A percentile compares a stretch with the other conserved stretches of the same genome.
These are phyloP conservation scores for Ceratobasidium sp. DNA, from an alignment of 1,284 basidiomycete genomes.

Conservation along the genomic window DNA sequence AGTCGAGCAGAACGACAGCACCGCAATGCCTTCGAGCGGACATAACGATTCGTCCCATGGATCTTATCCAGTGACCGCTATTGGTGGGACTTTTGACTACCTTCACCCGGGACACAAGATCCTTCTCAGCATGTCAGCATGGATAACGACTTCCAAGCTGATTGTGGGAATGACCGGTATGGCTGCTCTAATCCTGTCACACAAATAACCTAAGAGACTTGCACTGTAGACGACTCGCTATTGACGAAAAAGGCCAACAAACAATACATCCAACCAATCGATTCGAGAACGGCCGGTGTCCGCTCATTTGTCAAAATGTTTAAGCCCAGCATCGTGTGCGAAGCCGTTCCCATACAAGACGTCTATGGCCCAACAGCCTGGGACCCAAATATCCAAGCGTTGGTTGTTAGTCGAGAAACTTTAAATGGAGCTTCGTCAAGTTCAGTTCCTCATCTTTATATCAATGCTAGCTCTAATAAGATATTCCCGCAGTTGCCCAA, in stretches of 20 bases:
- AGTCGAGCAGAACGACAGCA: conserved; percentile 2
- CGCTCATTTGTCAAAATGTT: conserved; percentile 77
- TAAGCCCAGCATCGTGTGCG: conserved; percentile 71
- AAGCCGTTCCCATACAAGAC: conserved; percentile 82
- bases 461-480: conserved; percentile 25
- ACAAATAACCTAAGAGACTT: neutral
- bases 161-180: conserved; percentile 91
- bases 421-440: conserved; percentile 79
- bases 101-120: conserved; percentile 98
- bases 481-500: conserved; percentile 68
- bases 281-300: conserved; percentile 68
- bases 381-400: conserved; percentile 86
- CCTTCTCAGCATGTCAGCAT: conserved; percentile 90
- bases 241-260: conserved; percentile 82
- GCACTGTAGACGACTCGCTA: conserved; percentile 73
- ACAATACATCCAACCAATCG: conserved; percentile 77
- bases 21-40: neutral
- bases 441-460: conserved; percentile 54
- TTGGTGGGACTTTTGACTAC: conserved; percentile 95
- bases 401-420: conserved; percentile 92
- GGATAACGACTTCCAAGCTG: conserved; percentile 82
- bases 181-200: neutral
- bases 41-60: conserved; percentile 3
- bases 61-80: conserved; percentile 66
- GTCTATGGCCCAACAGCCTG: conserved; percentile 89